Evolutionary conservation across 2,329 filamentous ascomycete species (phyloP).

Genomic region (Ascochyta koolunga): DNA sequence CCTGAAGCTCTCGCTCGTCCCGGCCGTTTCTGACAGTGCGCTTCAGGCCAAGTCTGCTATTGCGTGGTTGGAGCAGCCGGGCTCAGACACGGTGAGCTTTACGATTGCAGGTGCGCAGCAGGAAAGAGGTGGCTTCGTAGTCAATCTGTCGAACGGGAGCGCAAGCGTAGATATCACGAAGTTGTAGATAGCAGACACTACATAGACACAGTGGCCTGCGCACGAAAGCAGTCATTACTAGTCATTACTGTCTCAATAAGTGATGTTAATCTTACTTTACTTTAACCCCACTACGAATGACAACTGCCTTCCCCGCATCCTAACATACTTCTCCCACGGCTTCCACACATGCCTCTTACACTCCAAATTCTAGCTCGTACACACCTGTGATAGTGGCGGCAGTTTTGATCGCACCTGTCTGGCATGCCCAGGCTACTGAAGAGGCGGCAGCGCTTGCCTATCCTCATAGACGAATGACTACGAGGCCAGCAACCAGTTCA

Average conservation of each 20-base stretch:
- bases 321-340: neutral
- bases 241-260: neutral
- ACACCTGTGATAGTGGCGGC: neutral
- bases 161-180: slow-evolving; percentile 19
- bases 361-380: neutral
- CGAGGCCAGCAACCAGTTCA: neutral
- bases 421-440: neutral
- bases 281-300: neutral
- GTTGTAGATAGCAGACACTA: neutral
- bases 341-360: neutral
- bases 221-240: neutral
- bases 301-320: neutral
- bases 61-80: slow-evolving; percentile 27
- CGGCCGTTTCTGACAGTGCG: slow-evolving; percentile 12
- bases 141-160: slow-evolving; percentile 20
- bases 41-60: slow-evolving; percentile 24
- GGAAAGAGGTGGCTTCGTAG: slow-evolving; percentile 24
- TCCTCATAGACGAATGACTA: neutral
- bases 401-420: neutral
- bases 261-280: neutral
- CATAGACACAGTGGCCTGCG: neutral
- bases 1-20: slow-evolving; percentile 17
- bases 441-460: neutral
- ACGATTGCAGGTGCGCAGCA: slow-evolving; percentile 16
- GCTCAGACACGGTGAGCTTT: slow-evolving; percentile 6